These are phyloP conservation scores for Psilocybe sp. DNA, from an alignment of 768 basidiomycete species.

Conservation along the genomic window DNA sequence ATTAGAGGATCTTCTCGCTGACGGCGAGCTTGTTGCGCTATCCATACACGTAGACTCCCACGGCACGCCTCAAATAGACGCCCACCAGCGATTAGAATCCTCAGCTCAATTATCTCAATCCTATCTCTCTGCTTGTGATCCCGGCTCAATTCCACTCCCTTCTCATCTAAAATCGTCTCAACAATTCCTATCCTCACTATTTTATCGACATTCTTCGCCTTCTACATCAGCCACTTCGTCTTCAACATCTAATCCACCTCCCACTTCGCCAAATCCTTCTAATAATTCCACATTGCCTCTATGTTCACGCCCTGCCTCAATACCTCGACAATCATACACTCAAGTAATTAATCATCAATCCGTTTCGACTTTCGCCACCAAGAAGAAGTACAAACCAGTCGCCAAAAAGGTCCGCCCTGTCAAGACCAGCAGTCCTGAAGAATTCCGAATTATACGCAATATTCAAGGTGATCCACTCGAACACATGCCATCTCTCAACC, in stretches of 20 bases:
- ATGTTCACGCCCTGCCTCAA: too few species aligned
- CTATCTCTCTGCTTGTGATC: constrained; percentile 2
- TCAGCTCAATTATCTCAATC: neutral
- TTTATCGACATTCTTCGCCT: neutral
- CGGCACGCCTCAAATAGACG: neutral
- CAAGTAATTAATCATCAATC: too few species aligned
- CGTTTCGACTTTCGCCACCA: too few species aligned
- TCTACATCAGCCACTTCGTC: neutral
- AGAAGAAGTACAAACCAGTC: constrained; percentile 31
- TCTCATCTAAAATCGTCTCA: neutral
- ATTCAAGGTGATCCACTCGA: too few species aligned
- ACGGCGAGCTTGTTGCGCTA: neutral
- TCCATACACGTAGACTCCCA: neutral
- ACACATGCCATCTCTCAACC: too few species aligned
- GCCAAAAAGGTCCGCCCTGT: too few species aligned
- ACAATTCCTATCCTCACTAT: neutral
- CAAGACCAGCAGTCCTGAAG: too few species aligned
- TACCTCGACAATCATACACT: too few species aligned
- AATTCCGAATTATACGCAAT: too few species aligned
- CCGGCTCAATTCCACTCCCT: neutral
- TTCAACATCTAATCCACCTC: neutral
- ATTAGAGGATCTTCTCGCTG: constrained; percentile 1
- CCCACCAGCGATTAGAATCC: neutral
- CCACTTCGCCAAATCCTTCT: neutral
- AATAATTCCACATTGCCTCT: neutral